These are phyloP conservation scores for Fusarium algeriense DNA, from an alignment of 2,329 filamentous ascomycete species.

Conservation along the genomic window DNA sequence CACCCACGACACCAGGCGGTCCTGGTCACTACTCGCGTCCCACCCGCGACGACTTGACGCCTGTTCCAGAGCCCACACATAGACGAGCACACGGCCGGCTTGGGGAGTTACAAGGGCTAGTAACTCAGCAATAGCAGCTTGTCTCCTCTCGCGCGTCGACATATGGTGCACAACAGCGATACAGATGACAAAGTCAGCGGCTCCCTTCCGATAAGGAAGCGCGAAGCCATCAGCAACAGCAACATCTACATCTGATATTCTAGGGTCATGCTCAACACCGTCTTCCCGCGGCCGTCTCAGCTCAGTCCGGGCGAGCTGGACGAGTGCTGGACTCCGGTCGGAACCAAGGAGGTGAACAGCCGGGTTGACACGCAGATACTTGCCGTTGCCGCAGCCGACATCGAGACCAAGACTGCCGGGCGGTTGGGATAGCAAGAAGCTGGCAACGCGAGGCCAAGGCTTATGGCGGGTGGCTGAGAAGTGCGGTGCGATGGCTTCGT, in stretches of 20 bases:
- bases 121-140: conserved; percentile 78
- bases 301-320: conserved; percentile 60
- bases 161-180: conserved; percentile 96
- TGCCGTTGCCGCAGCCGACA: conserved; percentile 96
- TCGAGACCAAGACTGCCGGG: conserved; percentile 86
- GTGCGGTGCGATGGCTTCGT: conserved; percentile 86
- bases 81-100: conserved; percentile 81
- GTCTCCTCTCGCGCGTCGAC: conserved; percentile 78
- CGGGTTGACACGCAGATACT: conserved; percentile 86
- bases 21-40: conserved; percentile 85
- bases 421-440: conserved; percentile 75
- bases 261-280: conserved; percentile 24
- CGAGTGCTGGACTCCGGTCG: conserved; percentile 77
- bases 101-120: conserved; percentile 71
- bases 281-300: conserved; percentile 36
- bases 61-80: conserved; percentile 97
- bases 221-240: conserved; percentile 84
- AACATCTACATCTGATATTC: conserved; percentile 68
- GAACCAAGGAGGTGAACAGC: conserved; percentile 84
- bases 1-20: conserved; percentile 97
- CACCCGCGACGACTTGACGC: conserved; percentile 87
- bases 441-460: conserved; percentile 92
- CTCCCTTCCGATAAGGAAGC: conserved; percentile 77
- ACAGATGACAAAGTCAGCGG: conserved; percentile 86
- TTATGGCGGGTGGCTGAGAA: conserved; percentile 84